Evolutionary conservation across 768 basidiomycete species (phyloP), one percentile per base, ranked within the genome.

Genomic region (Paxillus ammoniavirescens): DNA sequence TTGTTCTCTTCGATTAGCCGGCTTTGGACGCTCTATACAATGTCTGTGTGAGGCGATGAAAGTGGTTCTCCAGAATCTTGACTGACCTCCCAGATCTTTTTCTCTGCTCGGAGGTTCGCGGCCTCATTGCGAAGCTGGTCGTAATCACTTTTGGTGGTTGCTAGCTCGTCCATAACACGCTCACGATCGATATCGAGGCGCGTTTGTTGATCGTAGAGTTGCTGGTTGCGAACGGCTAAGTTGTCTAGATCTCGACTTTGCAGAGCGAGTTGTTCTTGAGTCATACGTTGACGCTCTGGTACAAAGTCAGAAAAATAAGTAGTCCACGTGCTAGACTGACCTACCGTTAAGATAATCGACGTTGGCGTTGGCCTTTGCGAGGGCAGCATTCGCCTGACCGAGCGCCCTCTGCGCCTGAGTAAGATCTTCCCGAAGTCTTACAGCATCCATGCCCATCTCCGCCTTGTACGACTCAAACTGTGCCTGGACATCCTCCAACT

Each of bases 71-170:
- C 18, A 5, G 5, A 21, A 55, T 2, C 35, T 36, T n/a, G 33
- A 64, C 80, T 31, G 49, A 91, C 93, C 86, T 92, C 91, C 88
- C 89, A 93, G 35, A 95, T 90, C 64, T 84, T 87, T 76, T 93
- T 95, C 79, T 98, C 96, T 0, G 93, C 94, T 41, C 89, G 84
- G 15, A 97, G 79, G 66, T 91, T 95, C 2, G 91, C 89, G 58
- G 78, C 82, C 61, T 98, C 95, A 59, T 89, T 91, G 9, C 91
- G 83, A 37, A 93, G 73, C 53, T 89, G 86, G 57, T 95, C 92
- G 14, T 87, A 72, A 21, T 79, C 78, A 23, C 80, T 75, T 56
- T 81, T 83, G 2, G 83, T 76, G 7, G 76, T 69, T 18, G 82
- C 75, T 9, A 89, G 73, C 42, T 91, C 87, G 42, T 90, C 87